Base-by-base conservation (phyloP, 169 alveolate species). In the Cryptosporidium ubiquitum region DNA sequence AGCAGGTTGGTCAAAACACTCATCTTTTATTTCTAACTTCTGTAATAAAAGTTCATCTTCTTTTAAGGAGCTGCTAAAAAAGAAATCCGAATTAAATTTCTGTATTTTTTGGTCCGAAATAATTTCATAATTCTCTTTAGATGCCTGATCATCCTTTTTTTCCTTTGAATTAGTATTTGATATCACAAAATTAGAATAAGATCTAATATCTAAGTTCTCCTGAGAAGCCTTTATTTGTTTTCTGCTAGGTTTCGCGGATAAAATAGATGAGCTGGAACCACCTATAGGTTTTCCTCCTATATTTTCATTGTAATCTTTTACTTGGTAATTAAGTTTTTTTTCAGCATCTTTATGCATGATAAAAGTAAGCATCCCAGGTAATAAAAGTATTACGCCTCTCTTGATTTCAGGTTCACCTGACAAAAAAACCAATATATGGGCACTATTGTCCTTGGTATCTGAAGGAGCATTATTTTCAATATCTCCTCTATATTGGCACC, bases 331-430 rank as follows among this genome's bases (percentile, higher is more conserved):
- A n/a, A 5, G 20, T 3, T 9, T n/a, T 29, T 64, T 5, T 33
- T 64, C 71, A 16, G 5, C 52, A 18, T 40, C 55, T 18, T 20
- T 31, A 26, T 42, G 66, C 51, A 20, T 61, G 55, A 79, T 61
- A 39, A 79, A 79, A 12, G 73, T 58, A 20, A 79, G 40, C 61
- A 42, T 79, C 23, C 75, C 89, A 33, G 89, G 89, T 10, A 79
- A 29, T 5, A 79, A 37, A 35, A 79, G 29, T 23, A 79, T 31
- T 5, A 79, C 68, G 5, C 89, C 89, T 14, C 89, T 58, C 44
- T 66, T 79, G 57, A 79, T 47, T 40, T 58, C 69, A 20, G 89
- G 89, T 35, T 58, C 75, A 1, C 89, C 89, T 20, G 73, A 79
- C n/a, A 79, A 44, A 60, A 79, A 51, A 29, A 66, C 89, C 31